Base-by-base conservation (phyloP, 352 stramenopile species). In the Pythium aristosporum region DNA sequence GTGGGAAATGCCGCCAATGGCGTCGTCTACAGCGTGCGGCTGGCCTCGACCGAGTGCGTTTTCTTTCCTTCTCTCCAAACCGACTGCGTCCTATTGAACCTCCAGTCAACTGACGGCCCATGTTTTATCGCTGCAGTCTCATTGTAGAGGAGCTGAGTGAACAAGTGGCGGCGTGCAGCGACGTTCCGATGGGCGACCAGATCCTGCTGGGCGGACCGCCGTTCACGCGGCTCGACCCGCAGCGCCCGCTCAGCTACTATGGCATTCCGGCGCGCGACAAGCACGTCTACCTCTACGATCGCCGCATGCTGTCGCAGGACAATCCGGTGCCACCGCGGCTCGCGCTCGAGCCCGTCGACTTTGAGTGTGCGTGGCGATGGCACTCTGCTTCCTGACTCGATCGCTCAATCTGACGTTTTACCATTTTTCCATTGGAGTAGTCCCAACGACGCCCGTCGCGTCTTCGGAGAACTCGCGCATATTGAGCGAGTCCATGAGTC, bases 251-350 rank as follows among this genome's bases (percentile, higher is more conserved):
- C 25, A 82, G 80, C 34, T 76, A 85, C 62, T 94, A 93, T 36
- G 79, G 79, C 46, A 56, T 94, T 5, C 80, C 82, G 18, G 36
- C 51, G 21, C 28, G 87, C 70, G 64, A 77, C 51, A 92, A 91
- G 60, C 73, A 76, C 39, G 71, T 96, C 54, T 96, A 91, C 67
- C 60, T 96, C 11, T 96, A 96, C 60, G 87, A 96, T 57, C 79
- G 85, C 5, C 79, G 85, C 51, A 77, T 93, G 71, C 74, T 96
- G 12, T 89, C 82, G 53, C 81, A 84, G 66, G 84, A 92, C 32
- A 67, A 72, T 34, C 72, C 73, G 13, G 51, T 74, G 28, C 63
- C 67, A 34, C 71, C 76, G 37, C 41, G 69, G 1, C 70, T 73
- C 2, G 65, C 67, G 34, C 59, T 91, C 13, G 49, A 78, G 57